Conservation (phyloP, 2,329 filamentous ascomycete species). For the Daldinia eschscholtzii region DNA sequence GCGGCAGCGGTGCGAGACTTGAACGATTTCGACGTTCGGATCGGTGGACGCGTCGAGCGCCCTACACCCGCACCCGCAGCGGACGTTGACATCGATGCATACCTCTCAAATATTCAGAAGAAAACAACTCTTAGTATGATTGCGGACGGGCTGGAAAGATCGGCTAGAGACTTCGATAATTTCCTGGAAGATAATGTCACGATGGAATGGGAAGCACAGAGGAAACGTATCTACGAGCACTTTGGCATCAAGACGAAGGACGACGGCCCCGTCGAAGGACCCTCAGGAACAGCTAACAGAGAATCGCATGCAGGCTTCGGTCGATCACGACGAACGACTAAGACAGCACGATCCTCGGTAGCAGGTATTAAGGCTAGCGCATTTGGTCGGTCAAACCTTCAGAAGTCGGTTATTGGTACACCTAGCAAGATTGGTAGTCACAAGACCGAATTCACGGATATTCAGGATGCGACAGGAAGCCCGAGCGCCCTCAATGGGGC, state of each 20-base stretch:
- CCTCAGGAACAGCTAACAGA: conserved; percentile 55
- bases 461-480: conserved; percentile 69
- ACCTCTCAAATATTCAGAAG: conserved; percentile 86
- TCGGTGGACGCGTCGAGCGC: conserved; percentile 60
- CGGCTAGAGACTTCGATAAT: conserved; percentile 89
- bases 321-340: conserved; percentile 66
- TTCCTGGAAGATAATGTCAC: conserved; percentile 96
- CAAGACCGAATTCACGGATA: conserved; percentile 75
- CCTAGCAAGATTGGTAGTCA: conserved; percentile 77
- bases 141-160: conserved; percentile 88
- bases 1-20: conserved; percentile 88
- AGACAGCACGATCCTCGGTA: conserved; percentile 52
- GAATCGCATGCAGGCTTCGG: conserved; percentile 70
- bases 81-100: conserved; percentile 80
- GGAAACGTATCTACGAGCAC: conserved; percentile 93
- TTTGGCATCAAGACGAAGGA: conserved; percentile 83
- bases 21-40: conserved; percentile 77
- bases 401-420: conserved; percentile 88
- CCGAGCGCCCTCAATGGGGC: conserved; percentile 61
- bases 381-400: conserved; percentile 75
- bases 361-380: conserved; percentile 64
- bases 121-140: conserved; percentile 94
- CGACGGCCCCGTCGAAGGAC: conserved; percentile 54
- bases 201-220: conserved; percentile 95
- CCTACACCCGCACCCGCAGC: conserved; percentile 55